Conservation (phyloP, 1,284 basidiomycete species). For the Leccinum fallax region DNA sequence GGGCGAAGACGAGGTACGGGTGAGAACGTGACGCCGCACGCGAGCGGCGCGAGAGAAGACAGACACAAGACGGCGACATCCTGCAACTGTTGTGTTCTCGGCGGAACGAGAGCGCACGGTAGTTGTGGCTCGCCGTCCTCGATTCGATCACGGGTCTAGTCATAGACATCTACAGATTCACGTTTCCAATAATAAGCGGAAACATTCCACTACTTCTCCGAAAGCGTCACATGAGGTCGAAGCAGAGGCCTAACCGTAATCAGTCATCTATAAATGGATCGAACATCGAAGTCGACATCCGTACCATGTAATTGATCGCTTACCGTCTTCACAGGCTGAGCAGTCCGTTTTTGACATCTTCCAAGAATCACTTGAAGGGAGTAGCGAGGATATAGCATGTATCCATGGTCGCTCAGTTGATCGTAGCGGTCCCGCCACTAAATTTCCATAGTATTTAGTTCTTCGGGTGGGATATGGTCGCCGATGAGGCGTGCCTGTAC, state of each 20-base stretch:
- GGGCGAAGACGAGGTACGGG: too few relatives aligned
- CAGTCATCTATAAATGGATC: neutral
- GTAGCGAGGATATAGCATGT: conserved; percentile 39
- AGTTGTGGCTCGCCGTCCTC: too few relatives aligned
- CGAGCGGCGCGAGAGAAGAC: too few relatives aligned
- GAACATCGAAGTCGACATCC: neutral
- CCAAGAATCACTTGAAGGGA: conserved; percentile 38
- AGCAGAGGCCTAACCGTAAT: conserved; percentile 40
- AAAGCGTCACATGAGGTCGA: conserved; percentile 36
- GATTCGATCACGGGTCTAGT: neutral
- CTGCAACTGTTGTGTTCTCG: too few relatives aligned
- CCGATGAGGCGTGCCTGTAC: neutral
- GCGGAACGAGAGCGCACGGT: too few relatives aligned
- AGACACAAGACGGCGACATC: too few relatives aligned
- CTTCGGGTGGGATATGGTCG: conserved; percentile 2
- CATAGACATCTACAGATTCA: neutral
- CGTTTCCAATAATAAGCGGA: conserved; percentile 38
- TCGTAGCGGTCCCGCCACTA: conserved; percentile 18
- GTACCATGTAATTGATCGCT: too few relatives aligned
- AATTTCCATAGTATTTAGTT: conserved; percentile 14
- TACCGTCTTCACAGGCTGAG: too few relatives aligned
- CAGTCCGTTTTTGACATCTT: conserved; percentile 4
- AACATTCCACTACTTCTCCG: conserved; percentile 38
- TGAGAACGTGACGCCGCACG: too few relatives aligned
- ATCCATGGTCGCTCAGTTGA: conserved; percentile 37